phyloP scores from a whole-genome alignment of 2,329 filamentous ascomycete species.

The Salinomyces thailandicus region DNA sequence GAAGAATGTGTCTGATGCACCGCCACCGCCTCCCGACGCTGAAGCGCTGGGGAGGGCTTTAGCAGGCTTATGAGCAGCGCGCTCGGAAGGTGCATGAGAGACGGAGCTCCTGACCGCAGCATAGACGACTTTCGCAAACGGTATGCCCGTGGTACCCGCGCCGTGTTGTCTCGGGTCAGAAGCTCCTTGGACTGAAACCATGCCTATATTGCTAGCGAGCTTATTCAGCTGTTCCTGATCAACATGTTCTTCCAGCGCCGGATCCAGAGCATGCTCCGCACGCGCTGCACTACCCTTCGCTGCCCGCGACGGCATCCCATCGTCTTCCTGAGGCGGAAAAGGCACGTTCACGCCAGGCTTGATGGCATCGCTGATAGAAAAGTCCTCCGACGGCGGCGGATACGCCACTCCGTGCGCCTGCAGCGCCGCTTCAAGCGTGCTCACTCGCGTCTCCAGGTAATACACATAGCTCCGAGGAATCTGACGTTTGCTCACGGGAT shows the following conservation, averaged over 20 bases:
- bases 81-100: constrained; percentile 50
- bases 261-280: constrained; percentile 19
- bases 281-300: constrained; percentile 2
- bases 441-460: constrained; percentile 79
- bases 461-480: constrained; percentile 85
- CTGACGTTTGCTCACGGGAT: constrained; percentile 91
- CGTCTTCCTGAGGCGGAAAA: constrained; percentile 19
- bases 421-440: constrained; percentile 71
- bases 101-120: constrained; percentile 77
- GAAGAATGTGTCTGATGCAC: constrained; percentile 88
- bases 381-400: constrained; percentile 55
- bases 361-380: constrained; percentile 37
- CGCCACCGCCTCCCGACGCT: constrained; percentile 48
- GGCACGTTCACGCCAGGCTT: constrained; percentile 28
- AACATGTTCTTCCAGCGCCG: constrained; percentile 38
- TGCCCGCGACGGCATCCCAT: constrained; percentile 3
- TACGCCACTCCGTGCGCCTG: constrained; percentile 59
- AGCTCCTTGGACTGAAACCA: constrained; percentile 66
- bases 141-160: constrained; percentile 80
- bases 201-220: constrained; percentile 58
- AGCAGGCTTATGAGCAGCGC: constrained; percentile 46
- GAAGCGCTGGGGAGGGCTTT: constrained; percentile 42
- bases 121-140: constrained; percentile 88
- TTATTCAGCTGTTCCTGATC: constrained; percentile 50
- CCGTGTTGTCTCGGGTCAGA: constrained; percentile 66